A percentile compares a stretch with the other conserved stretches of the same genome.
Evolutionary conservation across 2,329 filamentous ascomycete species (phyloP).

Genomic region (Trichoderma citrinoviride): DNA sequence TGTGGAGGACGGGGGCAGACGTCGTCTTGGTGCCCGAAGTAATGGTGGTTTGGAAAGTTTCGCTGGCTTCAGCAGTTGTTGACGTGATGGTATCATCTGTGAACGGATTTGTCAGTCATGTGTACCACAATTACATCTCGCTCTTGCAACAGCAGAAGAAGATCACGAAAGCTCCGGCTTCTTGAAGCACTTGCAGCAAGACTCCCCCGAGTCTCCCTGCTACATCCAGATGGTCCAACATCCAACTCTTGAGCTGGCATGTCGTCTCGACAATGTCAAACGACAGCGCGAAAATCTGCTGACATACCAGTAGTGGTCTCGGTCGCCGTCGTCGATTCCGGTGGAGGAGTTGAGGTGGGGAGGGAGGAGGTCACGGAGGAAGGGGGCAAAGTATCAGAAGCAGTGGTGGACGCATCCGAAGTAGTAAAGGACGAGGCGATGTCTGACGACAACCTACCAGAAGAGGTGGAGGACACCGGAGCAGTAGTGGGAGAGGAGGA

Average conservation of each 20-base stretch:
- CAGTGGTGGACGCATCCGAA: slow-evolving; percentile 32
- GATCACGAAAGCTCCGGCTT: background rate
- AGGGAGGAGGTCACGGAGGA: slow-evolving; percentile 26
- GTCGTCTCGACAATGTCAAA: slow-evolving; percentile 23
- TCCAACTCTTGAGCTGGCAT: background rate
- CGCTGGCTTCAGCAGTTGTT: slow-evolving; percentile 21
- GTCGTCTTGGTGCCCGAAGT: slow-evolving; percentile 37
- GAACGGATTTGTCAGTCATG: background rate
- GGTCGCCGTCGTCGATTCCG: slow-evolving; percentile 21
- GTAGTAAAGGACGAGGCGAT: slow-evolving; percentile 27
- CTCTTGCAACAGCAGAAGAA: slow-evolving; percentile 21
- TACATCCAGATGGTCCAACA: slow-evolving; percentile 1
- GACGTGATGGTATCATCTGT: slow-evolving; percentile 22
- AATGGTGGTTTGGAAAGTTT: slow-evolving; percentile 27
- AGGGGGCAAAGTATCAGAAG: slow-evolving; percentile 26
- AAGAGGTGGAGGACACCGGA: slow-evolving; percentile 32
- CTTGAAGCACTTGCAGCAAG: background rate
- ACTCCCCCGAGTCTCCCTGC: background rate
- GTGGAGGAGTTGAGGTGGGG: slow-evolving; percentile 22
- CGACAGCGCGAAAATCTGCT: slow-evolving; percentile 24
- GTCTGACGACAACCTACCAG: slow-evolving; percentile 36
- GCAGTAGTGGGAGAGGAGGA: slow-evolving; percentile 29
- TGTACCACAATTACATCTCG: background rate
- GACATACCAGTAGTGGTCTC: slow-evolving; percentile 34
- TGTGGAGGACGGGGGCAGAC: slow-evolving; percentile 38